Evolutionary conservation across 2,329 filamentous ascomycete species (phyloP).

Genomic region (Sphaerostilbella broomeana): DNA sequence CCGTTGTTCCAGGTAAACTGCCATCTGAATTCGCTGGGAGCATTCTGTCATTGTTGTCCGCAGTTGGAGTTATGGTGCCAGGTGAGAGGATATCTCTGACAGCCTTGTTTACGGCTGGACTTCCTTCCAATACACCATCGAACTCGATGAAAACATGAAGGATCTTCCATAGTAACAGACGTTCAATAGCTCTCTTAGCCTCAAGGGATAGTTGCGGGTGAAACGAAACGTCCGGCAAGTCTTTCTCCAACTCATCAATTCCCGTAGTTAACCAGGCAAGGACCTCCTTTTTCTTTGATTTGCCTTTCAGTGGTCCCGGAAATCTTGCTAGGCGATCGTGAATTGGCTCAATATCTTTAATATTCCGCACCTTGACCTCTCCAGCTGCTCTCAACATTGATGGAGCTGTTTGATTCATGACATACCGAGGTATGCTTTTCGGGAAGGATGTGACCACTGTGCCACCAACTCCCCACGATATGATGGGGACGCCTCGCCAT

Average conservation of each 20-base stretch:
- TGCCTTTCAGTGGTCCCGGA: slow-evolving; percentile 81
- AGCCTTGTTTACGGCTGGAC: slow-evolving; percentile 61
- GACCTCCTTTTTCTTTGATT: slow-evolving; percentile 93
- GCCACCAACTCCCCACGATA: slow-evolving; percentile 84
- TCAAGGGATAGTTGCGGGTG: slow-evolving; percentile 48
- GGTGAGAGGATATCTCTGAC: slow-evolving; percentile 70
- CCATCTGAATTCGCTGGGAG: slow-evolving; percentile 21
- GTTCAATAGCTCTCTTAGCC: slow-evolving; percentile 70
- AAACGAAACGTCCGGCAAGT: slow-evolving; percentile 42
- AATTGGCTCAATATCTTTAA: slow-evolving; percentile 67
- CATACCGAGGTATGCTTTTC: slow-evolving; percentile 79
- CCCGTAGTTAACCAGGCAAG: slow-evolving; percentile 71
- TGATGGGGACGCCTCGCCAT: slow-evolving; percentile 84
- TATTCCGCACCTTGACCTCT: slow-evolving; percentile 68
- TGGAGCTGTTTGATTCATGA: slow-evolving; percentile 63
- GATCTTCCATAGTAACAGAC: slow-evolving; percentile 80
- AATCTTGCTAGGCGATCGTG: slow-evolving; percentile 71
- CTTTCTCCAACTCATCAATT: slow-evolving; percentile 66
- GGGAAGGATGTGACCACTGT: slow-evolving; percentile 79
- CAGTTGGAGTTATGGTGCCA: slow-evolving; percentile 25
- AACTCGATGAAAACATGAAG: slow-evolving; percentile 75
- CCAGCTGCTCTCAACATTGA: slow-evolving; percentile 78
- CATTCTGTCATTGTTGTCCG: slow-evolving; percentile 21
- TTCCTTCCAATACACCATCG: slow-evolving; percentile 76
- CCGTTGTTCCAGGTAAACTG: slow-evolving; percentile 20